Percentiles rank a stretch among this genome's conserved stretches.
Evolutionary conservation across 1,284 basidiomycete genomes (phyloP).

Genomic region (Boletus smithii): DNA sequence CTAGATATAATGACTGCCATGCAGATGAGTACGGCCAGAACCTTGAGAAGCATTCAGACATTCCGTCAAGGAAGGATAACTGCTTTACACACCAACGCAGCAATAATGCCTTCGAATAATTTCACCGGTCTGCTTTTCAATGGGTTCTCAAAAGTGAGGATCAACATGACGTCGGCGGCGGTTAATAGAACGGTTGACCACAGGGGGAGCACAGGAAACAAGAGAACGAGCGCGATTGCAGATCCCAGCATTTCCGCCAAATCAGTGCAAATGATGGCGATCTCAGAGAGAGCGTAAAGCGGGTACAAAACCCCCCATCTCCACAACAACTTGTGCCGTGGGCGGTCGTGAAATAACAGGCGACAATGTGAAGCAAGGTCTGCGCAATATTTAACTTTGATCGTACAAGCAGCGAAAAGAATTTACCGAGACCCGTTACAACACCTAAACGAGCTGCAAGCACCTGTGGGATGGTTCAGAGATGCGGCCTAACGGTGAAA

Average conservation of each 20-base stretch:
- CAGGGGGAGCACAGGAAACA: slow-evolving; percentile 68
- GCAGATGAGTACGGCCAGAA: slow-evolving; percentile 76
- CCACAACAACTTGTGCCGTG: slow-evolving; percentile 45
- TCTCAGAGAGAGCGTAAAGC: slow-evolving; percentile 53
- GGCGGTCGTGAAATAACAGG: slow-evolving; percentile 50
- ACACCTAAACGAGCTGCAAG: slow-evolving; percentile 46
- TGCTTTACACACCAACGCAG: slow-evolving; percentile 45
- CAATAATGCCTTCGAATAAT: slow-evolving; percentile 66
- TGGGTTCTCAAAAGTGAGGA: slow-evolving; percentile 50
- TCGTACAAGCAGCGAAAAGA: background rate
- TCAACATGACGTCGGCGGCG: slow-evolving; percentile 64
- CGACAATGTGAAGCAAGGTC: slow-evolving; percentile 57
- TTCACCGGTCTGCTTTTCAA: slow-evolving; percentile 43
- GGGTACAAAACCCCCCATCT: slow-evolving; percentile 55
- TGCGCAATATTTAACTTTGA: slow-evolving; percentile 18
- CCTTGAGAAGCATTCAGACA: slow-evolving; percentile 41
- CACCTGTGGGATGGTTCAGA: slow-evolving; percentile 32
- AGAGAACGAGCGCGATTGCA: slow-evolving; percentile 70
- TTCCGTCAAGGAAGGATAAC: background rate
- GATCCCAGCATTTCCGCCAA: slow-evolving; percentile 65
- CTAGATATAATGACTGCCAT: slow-evolving; percentile 80
- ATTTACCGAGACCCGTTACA: slow-evolving; percentile 48
- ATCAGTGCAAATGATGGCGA: slow-evolving; percentile 66
- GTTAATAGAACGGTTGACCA: slow-evolving; percentile 71
- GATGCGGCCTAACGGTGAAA: background rate